Conservation (phyloP, 306 rosid genomes). For the Carpinus fangiana region DNA sequence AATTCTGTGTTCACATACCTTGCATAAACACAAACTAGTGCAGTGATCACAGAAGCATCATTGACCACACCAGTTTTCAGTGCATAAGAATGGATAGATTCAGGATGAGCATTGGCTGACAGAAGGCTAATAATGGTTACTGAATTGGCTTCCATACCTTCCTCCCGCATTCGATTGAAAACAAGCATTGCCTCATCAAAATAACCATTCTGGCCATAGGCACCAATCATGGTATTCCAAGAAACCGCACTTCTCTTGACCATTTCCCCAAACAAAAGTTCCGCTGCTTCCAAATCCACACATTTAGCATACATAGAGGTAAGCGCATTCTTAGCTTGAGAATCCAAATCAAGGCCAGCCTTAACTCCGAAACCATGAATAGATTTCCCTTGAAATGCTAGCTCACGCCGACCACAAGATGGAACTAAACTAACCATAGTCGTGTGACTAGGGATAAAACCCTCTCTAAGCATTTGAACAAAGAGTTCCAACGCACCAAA, state of each 20-base stretch:
- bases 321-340: constrained; percentile 55
- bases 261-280: constrained; percentile 56
- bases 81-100: constrained; percentile 50
- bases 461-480: constrained; percentile 45
- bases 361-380: constrained; percentile 57
- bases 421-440: constrained; percentile 55
- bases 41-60: constrained; percentile 59
- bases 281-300: constrained; percentile 55
- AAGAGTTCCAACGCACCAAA: constrained; percentile 36
- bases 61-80: constrained; percentile 50
- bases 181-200: constrained; percentile 43
- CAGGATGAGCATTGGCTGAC: constrained; percentile 57
- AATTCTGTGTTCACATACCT: constrained; percentile 41
- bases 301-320: constrained; percentile 76
- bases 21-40: constrained; percentile 66
- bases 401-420: constrained; percentile 41
- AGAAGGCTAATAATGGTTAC: constrained; percentile 72
- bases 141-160: constrained; percentile 44
- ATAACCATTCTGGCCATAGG: constrained; percentile 59
- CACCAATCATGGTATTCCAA: constrained; percentile 88
- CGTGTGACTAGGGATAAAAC: constrained; percentile 40
- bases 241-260: constrained; percentile 58
- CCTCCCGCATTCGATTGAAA: constrained; percentile 60
- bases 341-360: constrained; percentile 40
- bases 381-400: constrained; percentile 41